Percentiles rank a stretch among this genome's conserved stretches.
Evolutionary conservation across 108 stramenopile genomes (phyloP).

Genomic region (Cyclotella distinguenda): DNA sequence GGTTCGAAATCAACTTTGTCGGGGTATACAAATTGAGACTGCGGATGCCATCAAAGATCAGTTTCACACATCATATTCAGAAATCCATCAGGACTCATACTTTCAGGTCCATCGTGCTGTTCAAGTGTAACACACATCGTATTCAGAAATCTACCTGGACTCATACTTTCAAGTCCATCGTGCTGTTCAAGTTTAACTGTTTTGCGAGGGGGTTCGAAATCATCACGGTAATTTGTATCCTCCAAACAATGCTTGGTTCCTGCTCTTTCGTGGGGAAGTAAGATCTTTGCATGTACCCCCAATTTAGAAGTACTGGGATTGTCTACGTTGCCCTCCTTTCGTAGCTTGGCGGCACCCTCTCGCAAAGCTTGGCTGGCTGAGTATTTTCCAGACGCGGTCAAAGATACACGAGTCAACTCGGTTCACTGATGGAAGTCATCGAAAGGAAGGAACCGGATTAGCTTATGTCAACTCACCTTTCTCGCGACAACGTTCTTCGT

Average conservation of each 20-base stretch:
- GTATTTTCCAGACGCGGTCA: too few species aligned
- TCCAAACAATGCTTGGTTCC: not conserved
- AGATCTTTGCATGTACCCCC: slow-evolving; percentile 5
- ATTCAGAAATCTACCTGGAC: not conserved
- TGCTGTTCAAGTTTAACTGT: slow-evolving; percentile 10
- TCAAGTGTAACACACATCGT: slow-evolving; percentile 1
- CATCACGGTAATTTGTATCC: slow-evolving; percentile 14
- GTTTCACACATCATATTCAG: not conserved
- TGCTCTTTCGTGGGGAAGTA: slow-evolving; percentile 21
- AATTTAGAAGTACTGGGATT: not conserved
- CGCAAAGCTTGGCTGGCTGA: slow-evolving; percentile 42
- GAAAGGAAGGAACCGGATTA: not conserved
- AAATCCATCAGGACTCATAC: not conserved
- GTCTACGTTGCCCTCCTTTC: slow-evolving; percentile 14
- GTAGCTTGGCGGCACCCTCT: slow-evolving; percentile 47
- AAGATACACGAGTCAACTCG: not conserved
- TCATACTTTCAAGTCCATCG: not conserved
- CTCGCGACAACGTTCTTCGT: slow-evolving; percentile 35
- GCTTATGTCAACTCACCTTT: slow-evolving; percentile 19
- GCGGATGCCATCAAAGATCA: too few species aligned
- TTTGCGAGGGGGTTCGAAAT: slow-evolving; percentile 38
- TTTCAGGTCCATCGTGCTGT: not conserved
- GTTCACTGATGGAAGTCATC: not conserved
- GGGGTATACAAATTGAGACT: too few species aligned
- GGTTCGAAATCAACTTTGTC: too few species aligned